Percentiles rank a stretch among this genome's conserved stretches.
Conservation (phyloP, 106 monocot species). For the Dendrobium officinale region DNA sequence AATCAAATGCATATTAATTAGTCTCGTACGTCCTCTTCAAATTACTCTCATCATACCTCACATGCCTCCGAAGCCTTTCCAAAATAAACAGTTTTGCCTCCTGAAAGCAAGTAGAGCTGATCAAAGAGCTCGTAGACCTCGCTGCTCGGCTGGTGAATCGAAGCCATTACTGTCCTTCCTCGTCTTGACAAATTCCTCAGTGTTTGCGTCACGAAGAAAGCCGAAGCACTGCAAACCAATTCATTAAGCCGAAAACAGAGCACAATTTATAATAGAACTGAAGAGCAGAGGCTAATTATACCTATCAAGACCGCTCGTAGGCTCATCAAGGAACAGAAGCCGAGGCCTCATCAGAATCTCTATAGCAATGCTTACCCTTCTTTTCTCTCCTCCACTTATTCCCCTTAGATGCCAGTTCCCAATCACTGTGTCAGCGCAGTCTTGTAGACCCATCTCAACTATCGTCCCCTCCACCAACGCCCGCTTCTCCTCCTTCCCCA, state of each 20-base stretch:
- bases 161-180: constrained; percentile 83
- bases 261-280: no score
- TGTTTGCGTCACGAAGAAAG: constrained; percentile 96
- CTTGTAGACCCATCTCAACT: constrained; percentile 74
- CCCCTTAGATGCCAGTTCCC: constrained; percentile 85
- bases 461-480: constrained; percentile 75
- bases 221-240: constrained; percentile 64
- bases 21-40: not conserved
- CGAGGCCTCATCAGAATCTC: constrained; percentile 96
- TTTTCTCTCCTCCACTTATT: constrained; percentile 89
- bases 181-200: constrained; percentile 68
- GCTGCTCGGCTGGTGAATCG: constrained; percentile 96
- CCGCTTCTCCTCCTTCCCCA: constrained; percentile 56
- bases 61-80: constrained; percentile 62
- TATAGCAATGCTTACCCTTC: constrained; percentile 92
- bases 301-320: constrained; percentile 98
- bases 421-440: constrained; percentile 67
- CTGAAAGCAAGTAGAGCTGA: constrained; percentile 69
- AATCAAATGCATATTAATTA: no score
- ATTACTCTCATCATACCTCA: constrained; percentile 31
- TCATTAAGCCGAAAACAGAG: no score
- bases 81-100: constrained; percentile 92
- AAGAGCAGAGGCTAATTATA: constrained; percentile 3
- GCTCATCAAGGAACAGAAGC: constrained; percentile 93
- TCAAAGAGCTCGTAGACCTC: constrained; percentile 95